phyloP scores from a whole-genome alignment of 257 asterid genomes.

The Phtheirospermum japonicum region DNA sequence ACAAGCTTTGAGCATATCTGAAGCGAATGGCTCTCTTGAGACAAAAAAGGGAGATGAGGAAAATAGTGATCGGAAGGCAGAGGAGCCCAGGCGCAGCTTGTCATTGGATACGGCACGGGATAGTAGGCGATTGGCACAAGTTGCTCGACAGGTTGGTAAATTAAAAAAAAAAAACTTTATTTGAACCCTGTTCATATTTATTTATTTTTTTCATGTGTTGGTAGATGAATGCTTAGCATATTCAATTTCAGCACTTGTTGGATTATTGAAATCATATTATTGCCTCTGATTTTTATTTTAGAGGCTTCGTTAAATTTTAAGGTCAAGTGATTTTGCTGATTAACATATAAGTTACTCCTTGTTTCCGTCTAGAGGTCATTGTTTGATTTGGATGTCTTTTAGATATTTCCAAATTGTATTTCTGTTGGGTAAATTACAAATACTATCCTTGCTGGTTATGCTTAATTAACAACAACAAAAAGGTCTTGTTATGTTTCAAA shows the following conservation, averaged over 20 bases:
- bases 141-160: conserved; percentile 75
- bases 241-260: conserved; percentile 1
- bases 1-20: conserved; percentile 32
- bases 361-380: background rate
- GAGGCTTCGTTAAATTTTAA: conserved; percentile 16
- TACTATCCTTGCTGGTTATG: background rate
- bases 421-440: background rate
- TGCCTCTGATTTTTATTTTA: too few species aligned
- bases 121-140: conserved; percentile 52
- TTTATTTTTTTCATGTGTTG: conserved; percentile 19
- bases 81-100: conserved; percentile 33
- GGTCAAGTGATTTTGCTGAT: conserved; percentile 13
- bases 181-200: background rate
- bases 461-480: background rate
- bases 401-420: background rate
- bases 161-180: background rate
- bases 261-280: background rate
- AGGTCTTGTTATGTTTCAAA: background rate
- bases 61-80: conserved; percentile 25
- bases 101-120: conserved; percentile 46
- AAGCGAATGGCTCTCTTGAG: conserved; percentile 35
- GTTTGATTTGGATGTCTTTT: background rate
- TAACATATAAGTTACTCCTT: conserved; percentile 2
- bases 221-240: background rate
- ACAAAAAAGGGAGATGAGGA: conserved; percentile 30